Conservation (phyloP, 192 early-diverging fungal species). For the Phycomyces nitens region DNA sequence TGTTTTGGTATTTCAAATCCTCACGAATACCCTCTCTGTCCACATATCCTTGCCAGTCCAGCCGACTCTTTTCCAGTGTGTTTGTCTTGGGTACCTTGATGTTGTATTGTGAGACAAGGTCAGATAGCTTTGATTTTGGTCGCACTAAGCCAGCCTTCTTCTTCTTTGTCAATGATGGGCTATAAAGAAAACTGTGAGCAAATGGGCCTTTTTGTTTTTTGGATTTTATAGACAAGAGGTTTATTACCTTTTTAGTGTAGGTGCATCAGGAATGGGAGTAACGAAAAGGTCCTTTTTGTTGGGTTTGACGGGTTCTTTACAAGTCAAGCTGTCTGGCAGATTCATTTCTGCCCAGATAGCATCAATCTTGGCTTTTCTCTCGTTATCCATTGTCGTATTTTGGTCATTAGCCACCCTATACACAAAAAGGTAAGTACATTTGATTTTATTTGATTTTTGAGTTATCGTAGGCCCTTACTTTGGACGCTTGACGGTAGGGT, state of each 20-base stretch:
- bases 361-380: slow-evolving; percentile 40
- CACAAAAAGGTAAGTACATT: too few species aligned
- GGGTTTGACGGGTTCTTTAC: slow-evolving; percentile 2
- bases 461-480: slow-evolving; percentile 5
- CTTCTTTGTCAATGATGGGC: neutral
- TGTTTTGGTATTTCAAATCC: slow-evolving; percentile 60
- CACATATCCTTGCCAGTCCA: slow-evolving; percentile 68
- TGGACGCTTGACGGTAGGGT: neutral
- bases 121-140: slow-evolving; percentile 34
- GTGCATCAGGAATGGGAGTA: slow-evolving; percentile 2
- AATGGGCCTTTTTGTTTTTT: too few species aligned
- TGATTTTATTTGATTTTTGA: too few species aligned
- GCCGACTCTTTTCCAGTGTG: slow-evolving; percentile 64
- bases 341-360: slow-evolving; percentile 60
- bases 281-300: slow-evolving; percentile 6
- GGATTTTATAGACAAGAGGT: too few species aligned
- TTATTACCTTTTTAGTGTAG: neutral
- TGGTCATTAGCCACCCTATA: too few species aligned
- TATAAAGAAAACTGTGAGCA: too few species aligned
- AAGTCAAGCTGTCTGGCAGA: slow-evolving; percentile 4
- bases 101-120: slow-evolving; percentile 30
- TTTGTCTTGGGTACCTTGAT: slow-evolving; percentile 62
- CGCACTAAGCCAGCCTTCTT: slow-evolving; percentile 16
- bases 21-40: slow-evolving; percentile 60
- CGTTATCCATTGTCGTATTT: neutral